These are phyloP conservation scores for Erodium moschatum DNA, from an alignment of 441 rosid species.

Conservation along the genomic window DNA sequence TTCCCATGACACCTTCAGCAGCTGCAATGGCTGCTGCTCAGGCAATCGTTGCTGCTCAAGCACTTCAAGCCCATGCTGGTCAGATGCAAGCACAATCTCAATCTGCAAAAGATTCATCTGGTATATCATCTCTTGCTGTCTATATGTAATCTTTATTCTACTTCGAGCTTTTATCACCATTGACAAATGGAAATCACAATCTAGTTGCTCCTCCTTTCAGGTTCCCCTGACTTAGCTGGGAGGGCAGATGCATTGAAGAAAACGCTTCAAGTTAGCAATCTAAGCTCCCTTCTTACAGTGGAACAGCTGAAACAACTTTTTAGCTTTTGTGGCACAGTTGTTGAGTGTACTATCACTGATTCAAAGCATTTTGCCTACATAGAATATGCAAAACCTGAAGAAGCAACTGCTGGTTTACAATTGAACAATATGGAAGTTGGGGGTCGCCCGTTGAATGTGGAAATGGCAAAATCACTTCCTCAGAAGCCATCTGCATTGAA, in stretches of 20 bases:
- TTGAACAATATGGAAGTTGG: constrained; percentile 93
- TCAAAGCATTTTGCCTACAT: constrained; percentile 88
- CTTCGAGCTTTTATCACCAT: neutral
- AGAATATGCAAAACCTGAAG: constrained; percentile 83
- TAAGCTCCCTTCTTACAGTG: constrained; percentile 78
- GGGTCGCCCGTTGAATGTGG: constrained; percentile 85
- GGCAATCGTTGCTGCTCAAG: constrained; percentile 97
- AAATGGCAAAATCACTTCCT: constrained; percentile 94
- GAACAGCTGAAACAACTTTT: constrained; percentile 94
- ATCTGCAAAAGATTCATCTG: constrained; percentile 59
- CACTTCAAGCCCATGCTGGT: constrained; percentile 98
- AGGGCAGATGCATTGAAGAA: constrained; percentile 63
- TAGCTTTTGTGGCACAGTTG: constrained; percentile 87
- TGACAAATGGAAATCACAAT: constrained; percentile 10
- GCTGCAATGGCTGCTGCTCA: constrained; percentile 99
- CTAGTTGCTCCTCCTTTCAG: constrained; percentile 29
- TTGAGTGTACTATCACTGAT: constrained; percentile 72
- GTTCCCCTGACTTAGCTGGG: constrained; percentile 48
- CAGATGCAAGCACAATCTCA: constrained; percentile 86
- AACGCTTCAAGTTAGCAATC: constrained; percentile 95
- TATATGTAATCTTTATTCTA: neutral
- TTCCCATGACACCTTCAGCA: constrained; percentile 98
- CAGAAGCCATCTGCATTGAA: constrained; percentile 50
- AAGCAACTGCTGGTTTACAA: constrained; percentile 87
- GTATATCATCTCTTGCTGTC: constrained; percentile 30